Evolutionary conservation across 257 asterid genomes (phyloP), one percentile per base, ranked within the genome.

Genomic region (Salvia splendens): DNA sequence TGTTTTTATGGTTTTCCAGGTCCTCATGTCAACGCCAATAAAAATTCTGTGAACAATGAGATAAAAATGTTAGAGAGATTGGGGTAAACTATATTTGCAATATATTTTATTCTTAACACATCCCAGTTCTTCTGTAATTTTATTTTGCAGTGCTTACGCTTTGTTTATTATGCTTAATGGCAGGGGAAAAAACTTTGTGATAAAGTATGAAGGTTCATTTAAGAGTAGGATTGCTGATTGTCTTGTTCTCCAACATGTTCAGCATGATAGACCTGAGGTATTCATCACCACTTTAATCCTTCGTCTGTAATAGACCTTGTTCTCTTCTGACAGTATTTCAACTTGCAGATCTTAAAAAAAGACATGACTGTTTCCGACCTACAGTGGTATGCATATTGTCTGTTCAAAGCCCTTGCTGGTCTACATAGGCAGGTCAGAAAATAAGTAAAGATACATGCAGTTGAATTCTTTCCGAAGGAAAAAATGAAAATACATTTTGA

Each of bases 221-320:
- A 84, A 80, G 80, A 73, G 75, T 15, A 94, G 81, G 59, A 70
- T 63, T 61, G 81, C 86, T 74, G 97, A 88, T 69, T 90, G 91
- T 80, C 87, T 93, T 59, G 89, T 90, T 75, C 56, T 90, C 77
- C 89, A 93, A 83, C 96, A 90, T 75, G 89, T 90, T 14, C 83
- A 88, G 73, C 98, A 93, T 61, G 97, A 93, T 69, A 85, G 95
- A 66, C 99, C 97, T 43, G 99, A 90, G 96, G 99, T 93, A 77
- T 54, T 70, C 66, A 30, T 69, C n/a, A 30, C 67, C 66, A 56
- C 56, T 55, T 62, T 42, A 61, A 57, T 67, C 68, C 66, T 46
- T 73, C 54, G 51, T 67, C 55, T 30, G 16, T 10, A 40, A n/a
- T 15, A n/a, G 38, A 45, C n/a, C 5, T 12, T 41, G 55, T 69